A percentile compares a stretch with the other conserved stretches of the same genome.
phyloP scores from a whole-genome alignment of 306 rosid species.

The Sesbania bispinosa region DNA sequence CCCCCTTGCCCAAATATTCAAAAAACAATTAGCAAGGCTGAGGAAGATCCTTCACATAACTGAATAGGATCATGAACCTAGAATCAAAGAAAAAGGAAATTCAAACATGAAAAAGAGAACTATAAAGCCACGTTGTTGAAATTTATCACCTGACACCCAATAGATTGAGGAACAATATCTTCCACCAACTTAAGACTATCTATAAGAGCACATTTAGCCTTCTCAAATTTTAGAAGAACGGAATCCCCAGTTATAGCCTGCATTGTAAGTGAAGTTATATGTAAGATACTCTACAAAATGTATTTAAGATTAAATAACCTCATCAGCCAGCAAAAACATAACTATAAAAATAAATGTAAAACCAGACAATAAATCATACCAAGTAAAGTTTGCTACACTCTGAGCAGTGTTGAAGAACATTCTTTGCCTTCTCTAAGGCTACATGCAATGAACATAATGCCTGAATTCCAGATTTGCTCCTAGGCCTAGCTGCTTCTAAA shows the following conservation, averaged over 20 bases:
- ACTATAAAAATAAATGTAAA: background rate
- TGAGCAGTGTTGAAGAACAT: conserved; percentile 88
- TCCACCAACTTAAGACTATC: conserved; percentile 82
- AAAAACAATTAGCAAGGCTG: background rate
- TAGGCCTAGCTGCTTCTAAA: conserved; percentile 92
- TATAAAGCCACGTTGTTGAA: background rate
- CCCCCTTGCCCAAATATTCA: background rate
- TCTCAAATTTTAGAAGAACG: conserved; percentile 81
- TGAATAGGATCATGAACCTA: conserved; percentile 12
- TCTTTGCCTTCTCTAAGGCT: conserved; percentile 85
- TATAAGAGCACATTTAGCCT: conserved; percentile 81
- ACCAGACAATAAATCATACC: conserved; percentile 48
- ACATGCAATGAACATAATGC: conserved; percentile 94
- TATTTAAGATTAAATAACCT: background rate
- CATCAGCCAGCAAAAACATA: conserved; percentile 10
- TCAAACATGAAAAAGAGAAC: too few relatives aligned
- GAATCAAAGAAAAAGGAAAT: background rate
- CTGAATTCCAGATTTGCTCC: conserved; percentile 93
- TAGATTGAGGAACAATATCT: conserved; percentile 90
- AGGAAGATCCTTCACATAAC: background rate
- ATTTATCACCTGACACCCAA: conserved; percentile 79
- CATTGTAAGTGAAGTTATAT: conserved; percentile 17
- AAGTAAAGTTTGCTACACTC: conserved; percentile 91
- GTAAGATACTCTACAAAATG: conserved; percentile 13
- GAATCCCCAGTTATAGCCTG: conserved; percentile 99